Evolutionary conservation across 139 green algal species (phyloP).

Genomic region (Closterium sp.): DNA sequence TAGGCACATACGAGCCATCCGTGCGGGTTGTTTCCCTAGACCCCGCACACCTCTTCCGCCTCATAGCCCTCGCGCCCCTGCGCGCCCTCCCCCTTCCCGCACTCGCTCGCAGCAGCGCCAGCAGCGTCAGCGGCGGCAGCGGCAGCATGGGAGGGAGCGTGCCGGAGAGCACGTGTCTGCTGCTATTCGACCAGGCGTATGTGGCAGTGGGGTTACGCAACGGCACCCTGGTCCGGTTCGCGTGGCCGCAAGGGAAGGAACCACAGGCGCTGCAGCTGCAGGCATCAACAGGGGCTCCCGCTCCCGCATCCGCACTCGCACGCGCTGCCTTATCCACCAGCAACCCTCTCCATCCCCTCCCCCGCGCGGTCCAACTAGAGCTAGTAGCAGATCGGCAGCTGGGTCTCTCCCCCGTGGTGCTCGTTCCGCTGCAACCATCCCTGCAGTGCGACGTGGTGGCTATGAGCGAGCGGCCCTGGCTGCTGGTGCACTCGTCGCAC

Average conservation of each 20-base stretch:
- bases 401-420: conserved; percentile 39
- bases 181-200: conserved; percentile 37
- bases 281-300: not conserved
- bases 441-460: conserved; percentile 36
- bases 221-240: conserved; percentile 43
- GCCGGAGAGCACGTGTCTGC: conserved; percentile 42
- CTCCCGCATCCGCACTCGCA: not conserved
- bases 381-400: conserved; percentile 29
- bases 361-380: not conserved
- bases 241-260: conserved; percentile 18
- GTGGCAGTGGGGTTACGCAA: conserved; percentile 43
- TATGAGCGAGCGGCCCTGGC: conserved; percentile 46
- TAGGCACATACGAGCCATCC: conserved; percentile 50
- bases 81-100: not conserved
- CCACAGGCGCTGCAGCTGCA: not conserved
- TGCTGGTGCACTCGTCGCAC: conserved; percentile 26
- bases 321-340: not conserved
- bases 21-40: conserved; percentile 32
- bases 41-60: conserved; percentile 20
- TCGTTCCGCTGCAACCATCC: conserved; percentile 12
- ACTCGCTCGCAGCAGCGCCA: too few species aligned
- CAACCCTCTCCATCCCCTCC: not conserved
- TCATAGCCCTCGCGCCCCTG: conserved; percentile 19
- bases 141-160: conserved; percentile 15
- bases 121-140: not conserved